Evolutionary conservation across 257 asterid genomes (phyloP), one percentile per base, ranked within the genome.

Genomic region (Penstemon barbatus): DNA sequence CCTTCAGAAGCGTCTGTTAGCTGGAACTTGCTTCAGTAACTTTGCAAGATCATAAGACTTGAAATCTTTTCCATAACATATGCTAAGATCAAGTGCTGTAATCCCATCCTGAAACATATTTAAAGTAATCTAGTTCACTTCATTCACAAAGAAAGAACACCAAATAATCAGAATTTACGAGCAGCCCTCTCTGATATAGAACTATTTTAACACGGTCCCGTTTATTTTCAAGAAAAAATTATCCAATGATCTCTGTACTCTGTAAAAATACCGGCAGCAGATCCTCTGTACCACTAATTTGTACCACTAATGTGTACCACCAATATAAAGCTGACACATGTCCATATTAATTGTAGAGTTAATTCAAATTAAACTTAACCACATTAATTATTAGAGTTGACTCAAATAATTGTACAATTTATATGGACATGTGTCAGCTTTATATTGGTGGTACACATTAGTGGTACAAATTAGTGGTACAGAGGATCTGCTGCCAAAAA

Each of bases 41-140:
- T 82, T 93, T 77, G 95, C 82, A 60, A 93, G 86, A 62, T 93
- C 98, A 63, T 90, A 87, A 6, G 98, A 90, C 81, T 93, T 93
- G 86, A 86, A 93, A 44, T 93, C 99, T 82, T 85, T 90, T 43
- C 99, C 99, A 49, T 93, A 93, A 56, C 96, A 90, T 49, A 90
- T 59, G 84, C 95, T 74, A 36, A 93, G 85, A 78, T 88, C 99
- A 52, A 88, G 78, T 12, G 96, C 71, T 38, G 94, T 83, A 8
- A 77, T 74, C 13, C 97, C 96, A 60, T 75, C 91, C 98, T 86
- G 84, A 59, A 71, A 36, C 58, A 72, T 67, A 50, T 8, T 57
- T 66, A 44, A 33, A 41, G 42, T 38, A 46, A 25, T 1, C 33
- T 25, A 13, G 38, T 41, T 19, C n/a, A 38, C 33, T 9, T 67